phyloP scores from a whole-genome alignment of 2,329 filamentous ascomycete species.

The Sclerotinia nivalis region DNA sequence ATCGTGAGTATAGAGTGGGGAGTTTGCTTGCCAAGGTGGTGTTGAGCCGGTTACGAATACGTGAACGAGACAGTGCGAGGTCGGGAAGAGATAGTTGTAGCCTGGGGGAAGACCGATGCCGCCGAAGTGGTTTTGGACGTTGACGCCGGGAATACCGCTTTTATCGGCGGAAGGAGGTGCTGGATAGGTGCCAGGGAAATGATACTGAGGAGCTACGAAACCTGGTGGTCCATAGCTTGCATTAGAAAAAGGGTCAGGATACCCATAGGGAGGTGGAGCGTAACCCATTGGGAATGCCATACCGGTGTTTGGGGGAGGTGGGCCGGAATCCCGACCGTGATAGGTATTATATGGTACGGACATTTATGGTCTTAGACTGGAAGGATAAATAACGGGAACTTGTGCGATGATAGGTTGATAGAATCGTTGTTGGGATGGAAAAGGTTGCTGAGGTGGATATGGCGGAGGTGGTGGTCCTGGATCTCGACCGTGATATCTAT shows the following conservation, averaged over 20 bases:
- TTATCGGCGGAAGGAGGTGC: constrained; percentile 23
- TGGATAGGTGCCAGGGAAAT: constrained; percentile 17
- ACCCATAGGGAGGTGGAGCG: neutral
- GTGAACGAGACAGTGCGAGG: constrained; percentile 59
- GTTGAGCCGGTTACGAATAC: constrained; percentile 51
- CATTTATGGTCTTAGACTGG: constrained; percentile 21
- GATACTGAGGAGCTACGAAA: constrained; percentile 11
- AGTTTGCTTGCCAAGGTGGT: constrained; percentile 52
- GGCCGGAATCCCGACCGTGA: constrained; percentile 36
- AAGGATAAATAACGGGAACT: neutral
- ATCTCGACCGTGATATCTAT: constrained; percentile 31
- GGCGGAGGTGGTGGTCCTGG: constrained; percentile 30
- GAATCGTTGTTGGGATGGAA: neutral
- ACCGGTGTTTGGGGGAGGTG: constrained; percentile 29
- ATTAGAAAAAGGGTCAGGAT: neutral
- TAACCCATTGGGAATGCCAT: neutral
- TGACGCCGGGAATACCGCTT: constrained; percentile 50
- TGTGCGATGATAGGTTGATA: neutral
- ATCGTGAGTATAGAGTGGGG: constrained; percentile 45
- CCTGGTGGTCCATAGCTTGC: constrained; percentile 16
- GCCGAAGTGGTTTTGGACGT: constrained; percentile 58
- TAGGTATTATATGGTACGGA: constrained; percentile 34
- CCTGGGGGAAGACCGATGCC: constrained; percentile 60
- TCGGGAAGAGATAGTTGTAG: constrained; percentile 63
- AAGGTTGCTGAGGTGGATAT: neutral